These are phyloP conservation scores for Parastagonospora avenae DNA, from an alignment of 2,329 filamentous ascomycete genomes.

Conservation along the genomic window DNA sequence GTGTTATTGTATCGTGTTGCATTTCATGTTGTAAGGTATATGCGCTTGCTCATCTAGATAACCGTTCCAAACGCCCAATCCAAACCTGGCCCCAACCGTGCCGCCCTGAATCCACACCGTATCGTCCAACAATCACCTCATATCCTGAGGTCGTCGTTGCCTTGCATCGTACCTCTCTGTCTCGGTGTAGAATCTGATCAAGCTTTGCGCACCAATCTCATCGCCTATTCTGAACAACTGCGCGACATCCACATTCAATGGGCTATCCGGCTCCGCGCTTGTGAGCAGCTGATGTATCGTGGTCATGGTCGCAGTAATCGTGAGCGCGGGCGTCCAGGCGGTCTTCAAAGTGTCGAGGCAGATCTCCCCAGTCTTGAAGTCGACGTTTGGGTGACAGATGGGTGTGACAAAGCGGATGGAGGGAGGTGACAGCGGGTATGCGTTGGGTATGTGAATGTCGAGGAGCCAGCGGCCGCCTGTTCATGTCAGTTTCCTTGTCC, in stretches of 20 bases:
- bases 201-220: constrained; percentile 66
- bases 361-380: constrained; percentile 76
- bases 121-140: no score
- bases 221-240: constrained; percentile 72
- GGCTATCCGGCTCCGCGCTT: constrained; percentile 73
- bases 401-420: constrained; percentile 74
- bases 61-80: no score
- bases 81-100: no score
- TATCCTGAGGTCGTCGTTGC: constrained; percentile 5
- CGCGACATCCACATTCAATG: constrained; percentile 79
- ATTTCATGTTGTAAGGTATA: no score
- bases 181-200: constrained; percentile 74
- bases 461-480: constrained; percentile 81
- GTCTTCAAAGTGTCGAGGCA: constrained; percentile 84
- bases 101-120: no score
- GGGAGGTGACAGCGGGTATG: constrained; percentile 81
- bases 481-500: background rate
- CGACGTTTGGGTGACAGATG: constrained; percentile 49
- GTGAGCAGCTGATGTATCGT: constrained; percentile 72
- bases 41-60: no score
- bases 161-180: constrained; percentile 52
- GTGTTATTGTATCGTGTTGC: no score
- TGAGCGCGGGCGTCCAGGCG: constrained; percentile 85
- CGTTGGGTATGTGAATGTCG: constrained; percentile 72
- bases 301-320: constrained; percentile 74